phyloP scores from a whole-genome alignment of 1,284 basidiomycete species.

The Malassezia brasiliensis region DNA sequence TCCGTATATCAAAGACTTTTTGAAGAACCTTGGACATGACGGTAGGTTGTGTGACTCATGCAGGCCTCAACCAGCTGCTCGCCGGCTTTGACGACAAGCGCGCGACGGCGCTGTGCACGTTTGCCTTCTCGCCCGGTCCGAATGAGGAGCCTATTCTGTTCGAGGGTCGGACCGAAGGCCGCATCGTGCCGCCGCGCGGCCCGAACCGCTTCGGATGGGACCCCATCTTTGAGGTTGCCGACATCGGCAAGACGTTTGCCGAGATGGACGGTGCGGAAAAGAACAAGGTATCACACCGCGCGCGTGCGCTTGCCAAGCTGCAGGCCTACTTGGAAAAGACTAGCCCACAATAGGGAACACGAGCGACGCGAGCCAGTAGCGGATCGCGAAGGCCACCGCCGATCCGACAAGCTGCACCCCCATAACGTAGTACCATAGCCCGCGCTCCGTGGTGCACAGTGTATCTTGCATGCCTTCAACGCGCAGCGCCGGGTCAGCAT shows the following conservation, averaged over 20 bases:
- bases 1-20: constrained; percentile 80
- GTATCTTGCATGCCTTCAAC: constrained; percentile 8
- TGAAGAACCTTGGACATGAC: constrained; percentile 26
- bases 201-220: constrained; percentile 77
- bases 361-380: constrained; percentile 36
- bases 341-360: constrained; percentile 26
- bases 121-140: constrained; percentile 63
- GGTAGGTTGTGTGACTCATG: background rate
- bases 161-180: constrained; percentile 78
- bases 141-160: constrained; percentile 55
- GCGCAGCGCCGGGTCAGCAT: constrained; percentile 1
- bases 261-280: constrained; percentile 80
- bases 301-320: constrained; percentile 12
- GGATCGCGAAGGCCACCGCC: constrained; percentile 32
- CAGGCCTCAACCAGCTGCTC: constrained; percentile 75
- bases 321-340: background rate
- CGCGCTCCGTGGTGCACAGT: constrained; percentile 25
- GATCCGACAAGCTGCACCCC: constrained; percentile 29
- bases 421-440: constrained; percentile 34
- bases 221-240: constrained; percentile 67
- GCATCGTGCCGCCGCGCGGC: constrained; percentile 76
- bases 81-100: constrained; percentile 69
- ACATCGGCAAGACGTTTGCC: constrained; percentile 68
- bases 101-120: constrained; percentile 87
- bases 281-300: constrained; percentile 53